phyloP scores from a whole-genome alignment of 2,329 filamentous ascomycete species.

The Pyricularia grisea region DNA sequence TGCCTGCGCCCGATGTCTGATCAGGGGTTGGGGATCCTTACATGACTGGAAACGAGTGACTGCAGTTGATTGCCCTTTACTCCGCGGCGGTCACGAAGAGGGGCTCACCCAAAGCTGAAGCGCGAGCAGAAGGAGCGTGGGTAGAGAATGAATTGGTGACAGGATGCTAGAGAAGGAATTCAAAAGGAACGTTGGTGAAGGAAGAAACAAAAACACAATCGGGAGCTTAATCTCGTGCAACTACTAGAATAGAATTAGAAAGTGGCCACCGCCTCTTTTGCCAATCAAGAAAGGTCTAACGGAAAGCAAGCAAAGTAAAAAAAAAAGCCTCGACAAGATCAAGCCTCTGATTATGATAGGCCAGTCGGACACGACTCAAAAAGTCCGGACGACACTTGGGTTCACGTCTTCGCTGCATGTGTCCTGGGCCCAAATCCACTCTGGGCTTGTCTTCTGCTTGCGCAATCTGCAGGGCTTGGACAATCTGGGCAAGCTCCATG shows the following conservation, averaged over 20 bases:
- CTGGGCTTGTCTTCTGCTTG: not conserved
- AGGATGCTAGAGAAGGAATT: not conserved
- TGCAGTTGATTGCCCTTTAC: not conserved
- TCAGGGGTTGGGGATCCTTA: conserved; percentile 17
- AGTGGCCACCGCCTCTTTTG: not conserved
- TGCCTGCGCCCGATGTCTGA: conserved; percentile 9
- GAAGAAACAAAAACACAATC: not conserved
- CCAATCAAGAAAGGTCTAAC: not conserved
- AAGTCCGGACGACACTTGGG: not conserved
- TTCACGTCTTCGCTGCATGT: not conserved
- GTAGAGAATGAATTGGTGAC: not conserved
- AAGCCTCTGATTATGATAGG: not conserved
- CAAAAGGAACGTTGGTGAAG: not conserved
- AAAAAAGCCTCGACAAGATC: not conserved
- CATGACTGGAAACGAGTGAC: conserved; percentile 14
- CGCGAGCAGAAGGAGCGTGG: not conserved
- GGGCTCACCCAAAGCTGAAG: not conserved
- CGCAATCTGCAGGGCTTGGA: not conserved
- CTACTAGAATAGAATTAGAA: not conserved
- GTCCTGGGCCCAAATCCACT: not conserved
- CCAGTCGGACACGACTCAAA: not conserved
- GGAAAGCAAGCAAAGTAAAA: not conserved
- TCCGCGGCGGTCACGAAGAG: not conserved
- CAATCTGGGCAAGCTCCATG: not conserved
- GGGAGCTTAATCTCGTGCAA: not conserved